These are phyloP conservation scores for Calonectria hongkongensis DNA, from an alignment of 2,329 filamentous ascomycete genomes.

Conservation along the genomic window DNA sequence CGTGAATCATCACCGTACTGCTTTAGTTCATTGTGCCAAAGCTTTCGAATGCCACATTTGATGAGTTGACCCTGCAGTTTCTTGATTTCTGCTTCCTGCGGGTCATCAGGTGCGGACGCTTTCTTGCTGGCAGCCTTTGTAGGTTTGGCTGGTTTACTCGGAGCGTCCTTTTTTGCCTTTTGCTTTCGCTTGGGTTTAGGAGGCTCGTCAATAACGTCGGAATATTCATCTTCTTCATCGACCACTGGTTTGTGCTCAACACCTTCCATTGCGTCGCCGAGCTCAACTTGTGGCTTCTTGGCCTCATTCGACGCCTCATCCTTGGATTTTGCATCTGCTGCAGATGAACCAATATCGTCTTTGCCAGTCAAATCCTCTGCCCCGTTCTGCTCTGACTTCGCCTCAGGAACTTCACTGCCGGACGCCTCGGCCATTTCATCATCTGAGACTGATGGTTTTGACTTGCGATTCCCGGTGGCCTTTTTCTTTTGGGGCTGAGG, in stretches of 20 bases:
- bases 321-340: neutral
- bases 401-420: conserved; percentile 39
- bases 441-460: conserved; percentile 54
- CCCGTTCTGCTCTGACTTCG: conserved; percentile 35
- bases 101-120: conserved; percentile 65
- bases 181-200: conserved; percentile 76
- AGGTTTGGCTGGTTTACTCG: conserved; percentile 53
- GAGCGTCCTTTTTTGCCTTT: conserved; percentile 55
- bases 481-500: conserved; percentile 49
- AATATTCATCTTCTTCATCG: conserved; percentile 63
- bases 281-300: conserved; percentile 43
- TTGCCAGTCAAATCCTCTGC: conserved; percentile 8
- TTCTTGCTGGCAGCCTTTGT: conserved; percentile 56
- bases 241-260: conserved; percentile 49
- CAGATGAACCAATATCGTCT: conserved; percentile 19
- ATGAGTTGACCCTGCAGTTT: conserved; percentile 88
- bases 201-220: conserved; percentile 82
- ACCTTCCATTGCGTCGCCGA: conserved; percentile 45
- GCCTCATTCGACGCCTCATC: conserved; percentile 30
- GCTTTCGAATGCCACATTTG: conserved; percentile 94
- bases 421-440: conserved; percentile 51
- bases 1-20: conserved; percentile 81
- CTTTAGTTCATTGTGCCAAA: conserved; percentile 92
- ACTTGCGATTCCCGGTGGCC: conserved; percentile 37
- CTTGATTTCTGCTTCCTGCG: conserved; percentile 88